Conservation (phyloP, 495 filamentous ascomycete genomes). For the Neurospora sp. region DNA sequence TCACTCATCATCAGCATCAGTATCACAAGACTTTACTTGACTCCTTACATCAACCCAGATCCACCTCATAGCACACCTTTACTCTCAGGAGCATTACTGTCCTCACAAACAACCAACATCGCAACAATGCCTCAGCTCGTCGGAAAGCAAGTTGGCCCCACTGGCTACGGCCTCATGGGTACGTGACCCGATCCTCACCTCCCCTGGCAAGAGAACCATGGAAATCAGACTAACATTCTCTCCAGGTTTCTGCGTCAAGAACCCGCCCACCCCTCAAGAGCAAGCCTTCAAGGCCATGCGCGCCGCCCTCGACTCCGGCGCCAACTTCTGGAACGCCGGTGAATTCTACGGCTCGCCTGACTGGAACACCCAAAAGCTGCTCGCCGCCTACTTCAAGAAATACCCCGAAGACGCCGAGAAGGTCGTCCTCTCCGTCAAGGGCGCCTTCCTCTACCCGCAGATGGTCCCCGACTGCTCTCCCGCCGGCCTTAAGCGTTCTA, state of each 20-base stretch:
- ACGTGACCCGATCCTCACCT: neutral
- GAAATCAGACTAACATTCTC: neutral
- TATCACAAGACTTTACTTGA: neutral
- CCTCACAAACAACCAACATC: neutral
- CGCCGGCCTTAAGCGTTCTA: conserved; percentile 49
- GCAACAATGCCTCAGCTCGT: conserved; percentile 31
- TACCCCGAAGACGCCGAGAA: conserved; percentile 61
- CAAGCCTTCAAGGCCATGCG: conserved; percentile 54
- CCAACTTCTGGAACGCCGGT: conserved; percentile 69
- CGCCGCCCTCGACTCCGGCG: conserved; percentile 50
- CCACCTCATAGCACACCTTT: neutral
- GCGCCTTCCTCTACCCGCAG: conserved; percentile 29
- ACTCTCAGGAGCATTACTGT: neutral
- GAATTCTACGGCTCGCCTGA: conserved; percentile 66
- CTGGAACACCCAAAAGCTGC: conserved; percentile 51
- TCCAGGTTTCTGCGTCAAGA: neutral
- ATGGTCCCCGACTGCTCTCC: conserved; percentile 43
- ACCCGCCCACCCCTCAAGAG: neutral
- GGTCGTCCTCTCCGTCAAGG: conserved; percentile 58
- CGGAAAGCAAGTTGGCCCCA: conserved; percentile 39
- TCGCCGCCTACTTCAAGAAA: conserved; percentile 54
- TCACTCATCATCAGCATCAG: neutral
- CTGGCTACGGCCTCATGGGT: conserved; percentile 46
- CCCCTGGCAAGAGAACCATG: neutral
- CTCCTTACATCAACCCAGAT: neutral